Base-by-base conservation (phyloP, 2,329 filamentous ascomycete species). In the Septoria linicola region DNA sequence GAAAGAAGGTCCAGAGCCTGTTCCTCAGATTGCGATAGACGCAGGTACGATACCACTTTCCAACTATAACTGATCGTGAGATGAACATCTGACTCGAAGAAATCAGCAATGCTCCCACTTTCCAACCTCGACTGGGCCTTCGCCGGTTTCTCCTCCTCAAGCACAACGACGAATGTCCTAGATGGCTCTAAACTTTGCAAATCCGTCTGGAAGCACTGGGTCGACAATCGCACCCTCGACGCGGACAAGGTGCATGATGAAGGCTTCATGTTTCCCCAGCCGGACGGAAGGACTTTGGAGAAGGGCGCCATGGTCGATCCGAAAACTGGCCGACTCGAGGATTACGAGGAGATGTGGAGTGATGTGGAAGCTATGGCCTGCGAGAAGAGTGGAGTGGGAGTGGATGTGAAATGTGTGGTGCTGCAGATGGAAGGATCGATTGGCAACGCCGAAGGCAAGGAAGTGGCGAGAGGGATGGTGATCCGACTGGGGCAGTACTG, bases 61-160 rank as follows among this genome's bases (percentile, higher is more conserved):
- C 3, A 23, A 36, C 10, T 10, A 10, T 27, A 5, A 5, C 16
- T 35, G n/a, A 35, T 5, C 41, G 16, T 25, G 16, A 13, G 20
- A 17, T 10, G n/a, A n/a, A 11, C 23, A 31, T 17, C 19, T 19
- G 14, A 54, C 17, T 30, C 23, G 14, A n/a, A 39, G 21, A 31
- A 30, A 36, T 20, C 64, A 41, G 67, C 64, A 21, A 65, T 69
- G 16, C 49, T 56, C 1, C 54, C 60, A 17, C 13, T 62, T 13
- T 57, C 66, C 14, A 62, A 71, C 0, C 72, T 87, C 2, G 82
- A 87, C 59, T 87, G 84, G 84, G 83, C 78, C 3, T 83, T 87
- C 58, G 80, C 79, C 0, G 84, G 84, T 1, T 74, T 68, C 1
- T 80, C 80, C 0, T 72, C 70, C 0, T 75, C 70, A 16, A 27